Percentiles rank a stretch among this genome's conserved stretches.
Evolutionary conservation across 345 rosid species (phyloP).

Genomic region (Corchorus capsularis): DNA sequence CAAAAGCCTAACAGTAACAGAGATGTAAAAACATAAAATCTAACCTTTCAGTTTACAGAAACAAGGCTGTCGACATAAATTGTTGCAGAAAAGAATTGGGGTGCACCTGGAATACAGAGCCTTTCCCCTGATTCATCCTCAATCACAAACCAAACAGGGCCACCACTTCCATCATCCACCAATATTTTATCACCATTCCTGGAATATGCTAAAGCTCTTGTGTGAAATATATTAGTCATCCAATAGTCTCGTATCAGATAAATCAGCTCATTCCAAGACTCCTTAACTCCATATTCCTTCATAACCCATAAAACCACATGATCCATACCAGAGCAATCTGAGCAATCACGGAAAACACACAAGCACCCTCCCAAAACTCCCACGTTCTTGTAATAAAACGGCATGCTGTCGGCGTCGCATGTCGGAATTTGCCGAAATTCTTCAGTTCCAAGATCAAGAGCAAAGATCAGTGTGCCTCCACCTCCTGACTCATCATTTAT

Average conservation of each 20-base stretch:
- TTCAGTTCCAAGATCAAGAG: not conserved
- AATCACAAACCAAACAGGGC: not conserved
- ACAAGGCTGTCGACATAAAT: not conserved
- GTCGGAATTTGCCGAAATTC: not conserved
- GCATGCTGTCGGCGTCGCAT: not conserved
- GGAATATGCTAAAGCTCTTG: not conserved
- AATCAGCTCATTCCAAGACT: not conserved
- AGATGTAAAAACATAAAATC: not conserved
- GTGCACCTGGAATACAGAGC: not conserved
- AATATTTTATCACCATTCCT: not conserved
- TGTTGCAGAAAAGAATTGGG: not conserved
- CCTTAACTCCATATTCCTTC: not conserved
- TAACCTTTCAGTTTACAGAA: not conserved
- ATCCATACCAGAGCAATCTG: not conserved
- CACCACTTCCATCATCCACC: not conserved
- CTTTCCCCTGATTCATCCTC: not conserved
- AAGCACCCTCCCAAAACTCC: not conserved
- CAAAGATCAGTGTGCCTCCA: not conserved
- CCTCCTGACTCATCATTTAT: not conserved
- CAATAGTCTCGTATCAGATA: not conserved
- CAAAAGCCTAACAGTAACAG: not conserved
- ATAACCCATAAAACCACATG: not conserved
- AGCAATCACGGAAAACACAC: too few relatives aligned
- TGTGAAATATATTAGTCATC: not conserved
- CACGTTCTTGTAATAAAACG: not conserved